Percentiles rank a stretch among this genome's conserved stretches.
These are phyloP conservation scores for Barbatosphaeria neglecta DNA, from an alignment of 495 filamentous ascomycete species.

Conservation along the genomic window DNA sequence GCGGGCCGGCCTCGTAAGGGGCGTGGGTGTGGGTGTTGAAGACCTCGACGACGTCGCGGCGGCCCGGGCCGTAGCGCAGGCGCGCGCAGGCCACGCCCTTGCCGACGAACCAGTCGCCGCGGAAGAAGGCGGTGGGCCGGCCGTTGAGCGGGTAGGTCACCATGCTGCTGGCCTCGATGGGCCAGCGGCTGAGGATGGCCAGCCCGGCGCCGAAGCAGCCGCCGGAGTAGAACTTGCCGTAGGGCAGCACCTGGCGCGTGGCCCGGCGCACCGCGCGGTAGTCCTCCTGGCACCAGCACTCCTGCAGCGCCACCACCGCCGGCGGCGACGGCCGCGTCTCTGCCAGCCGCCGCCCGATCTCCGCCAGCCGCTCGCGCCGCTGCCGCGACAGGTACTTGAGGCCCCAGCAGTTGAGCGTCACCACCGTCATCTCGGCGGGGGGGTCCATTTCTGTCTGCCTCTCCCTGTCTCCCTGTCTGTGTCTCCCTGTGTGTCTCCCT, in stretches of 20 bases:
- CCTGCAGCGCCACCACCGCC: slow-evolving; percentile 86
- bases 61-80: slow-evolving; percentile 57
- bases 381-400: slow-evolving; percentile 76
- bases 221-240: slow-evolving; percentile 87
- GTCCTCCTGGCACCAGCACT: slow-evolving; percentile 90
- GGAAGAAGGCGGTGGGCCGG: slow-evolving; percentile 80
- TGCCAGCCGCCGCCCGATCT: slow-evolving; percentile 74
- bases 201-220: slow-evolving; percentile 84
- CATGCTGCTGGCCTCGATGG: slow-evolving; percentile 89
- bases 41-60: slow-evolving; percentile 68
- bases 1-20: slow-evolving; percentile 59
- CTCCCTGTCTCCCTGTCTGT: neutral
- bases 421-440: slow-evolving; percentile 52
- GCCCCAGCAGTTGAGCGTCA: slow-evolving; percentile 94
- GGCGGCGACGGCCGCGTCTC: slow-evolving; percentile 50
- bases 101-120: slow-evolving; percentile 90
- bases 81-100: slow-evolving; percentile 85
- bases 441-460: slow-evolving; percentile 10
- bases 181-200: slow-evolving; percentile 89
- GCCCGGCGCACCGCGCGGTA: slow-evolving; percentile 68
- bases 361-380: slow-evolving; percentile 65
- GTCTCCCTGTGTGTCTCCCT: neutral
- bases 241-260: slow-evolving; percentile 69
- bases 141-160: slow-evolving; percentile 83
- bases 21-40: slow-evolving; percentile 93